phyloP scores from a whole-genome alignment of 1,284 basidiomycete species.

The Agroathelia rolfsii region DNA sequence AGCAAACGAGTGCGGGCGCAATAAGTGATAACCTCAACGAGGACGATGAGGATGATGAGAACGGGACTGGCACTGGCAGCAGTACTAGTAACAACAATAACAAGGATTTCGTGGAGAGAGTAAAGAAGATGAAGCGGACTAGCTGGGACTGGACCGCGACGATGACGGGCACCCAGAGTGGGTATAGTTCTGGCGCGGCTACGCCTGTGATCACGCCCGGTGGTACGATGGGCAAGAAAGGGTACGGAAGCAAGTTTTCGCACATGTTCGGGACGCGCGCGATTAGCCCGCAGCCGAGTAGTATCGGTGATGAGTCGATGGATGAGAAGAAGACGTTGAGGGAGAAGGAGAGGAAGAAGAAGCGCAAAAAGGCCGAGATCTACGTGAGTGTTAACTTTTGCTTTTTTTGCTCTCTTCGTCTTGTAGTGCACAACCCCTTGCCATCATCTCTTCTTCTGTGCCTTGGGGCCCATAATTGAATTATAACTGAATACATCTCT shows the following conservation, averaged over 20 bases:
- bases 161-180: constrained; percentile 9
- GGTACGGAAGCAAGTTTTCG: constrained; percentile 11
- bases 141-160: constrained; percentile 3
- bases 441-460: too few species aligned
- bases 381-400: constrained; percentile 41
- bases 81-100: constrained; percentile 1
- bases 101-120: too few species aligned
- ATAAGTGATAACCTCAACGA: too few species aligned
- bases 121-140: constrained; percentile 7
- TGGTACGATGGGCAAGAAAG: constrained; percentile 11
- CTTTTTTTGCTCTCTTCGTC: constrained; percentile 2
- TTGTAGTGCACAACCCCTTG: background rate
- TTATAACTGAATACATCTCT: constrained; percentile 1
- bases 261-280: constrained; percentile 14
- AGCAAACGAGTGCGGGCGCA: too few species aligned
- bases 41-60: constrained; percentile 7
- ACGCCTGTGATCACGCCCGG: constrained; percentile 13
- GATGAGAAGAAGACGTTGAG: constrained; percentile 25
- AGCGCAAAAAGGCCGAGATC: constrained; percentile 69
- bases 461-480: too few species aligned
- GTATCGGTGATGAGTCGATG: constrained; percentile 18
- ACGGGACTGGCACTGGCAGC: background rate
- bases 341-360: constrained; percentile 44
- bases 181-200: constrained; percentile 6
- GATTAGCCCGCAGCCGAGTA: constrained; percentile 12